Percentiles rank a stretch among this genome's conserved stretches.
These are phyloP conservation scores for Leccinum barrowsii DNA, from an alignment of 768 basidiomycete genomes.

Conservation along the genomic window DNA sequence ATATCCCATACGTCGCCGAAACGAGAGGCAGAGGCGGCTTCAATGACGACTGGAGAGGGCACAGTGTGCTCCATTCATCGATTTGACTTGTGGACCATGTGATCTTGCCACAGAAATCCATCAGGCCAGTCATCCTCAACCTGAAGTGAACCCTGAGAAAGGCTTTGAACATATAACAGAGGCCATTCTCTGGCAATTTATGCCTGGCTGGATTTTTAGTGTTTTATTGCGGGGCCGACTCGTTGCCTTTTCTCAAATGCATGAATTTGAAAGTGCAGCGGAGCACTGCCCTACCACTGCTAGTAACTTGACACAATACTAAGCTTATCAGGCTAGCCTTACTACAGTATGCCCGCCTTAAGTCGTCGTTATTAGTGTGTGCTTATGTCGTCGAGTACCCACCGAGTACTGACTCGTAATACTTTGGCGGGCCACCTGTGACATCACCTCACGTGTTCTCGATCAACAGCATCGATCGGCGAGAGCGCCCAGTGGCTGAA, in stretches of 20 bases:
- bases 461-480: slow-evolving; percentile 14
- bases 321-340: too few species aligned
- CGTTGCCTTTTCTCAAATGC: too few species aligned
- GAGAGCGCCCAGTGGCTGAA: neutral
- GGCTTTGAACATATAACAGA: neutral
- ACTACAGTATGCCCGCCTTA: neutral
- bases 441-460: slow-evolving; percentile 21
- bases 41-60: neutral
- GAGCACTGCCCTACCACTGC: too few species aligned
- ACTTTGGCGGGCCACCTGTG: slow-evolving; percentile 1
- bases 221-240: too few species aligned
- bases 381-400: neutral
- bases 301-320: too few species aligned
- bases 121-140: neutral
- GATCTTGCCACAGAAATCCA: neutral
- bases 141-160: neutral
- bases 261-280: too few species aligned
- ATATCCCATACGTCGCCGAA: neutral
- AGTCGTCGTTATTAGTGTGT: neutral
- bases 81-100: neutral
- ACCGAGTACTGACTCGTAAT: neutral
- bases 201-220: too few species aligned
- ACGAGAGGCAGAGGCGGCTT: neutral
- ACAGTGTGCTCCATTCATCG: neutral
- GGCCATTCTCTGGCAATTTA: neutral